These are phyloP conservation scores for Tolypocladium pustulatum DNA, from an alignment of 2,329 filamentous ascomycete genomes.

Conservation along the genomic window DNA sequence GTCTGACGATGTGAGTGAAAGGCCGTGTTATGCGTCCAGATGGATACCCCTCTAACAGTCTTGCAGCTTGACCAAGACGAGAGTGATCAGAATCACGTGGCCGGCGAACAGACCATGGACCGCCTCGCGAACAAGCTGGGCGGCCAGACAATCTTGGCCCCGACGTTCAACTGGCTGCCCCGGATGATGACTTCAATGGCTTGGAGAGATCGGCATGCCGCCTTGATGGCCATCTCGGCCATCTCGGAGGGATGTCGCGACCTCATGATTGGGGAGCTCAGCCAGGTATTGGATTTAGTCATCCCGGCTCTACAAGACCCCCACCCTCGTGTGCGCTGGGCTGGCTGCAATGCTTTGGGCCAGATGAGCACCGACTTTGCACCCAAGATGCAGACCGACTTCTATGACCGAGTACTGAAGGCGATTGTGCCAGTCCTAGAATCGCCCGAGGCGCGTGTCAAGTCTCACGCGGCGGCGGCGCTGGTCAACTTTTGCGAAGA, in stretches of 20 bases:
- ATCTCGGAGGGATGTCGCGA: conserved; percentile 97
- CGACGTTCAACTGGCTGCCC: conserved; percentile 93
- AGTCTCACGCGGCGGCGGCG: conserved; percentile 94
- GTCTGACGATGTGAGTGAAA: conserved; percentile 67
- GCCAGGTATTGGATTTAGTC: conserved; percentile 90
- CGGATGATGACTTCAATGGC: conserved; percentile 93
- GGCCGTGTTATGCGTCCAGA: background rate
- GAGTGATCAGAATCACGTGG: conserved; percentile 94
- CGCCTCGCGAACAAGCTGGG: conserved; percentile 93
- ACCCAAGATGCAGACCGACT: conserved; percentile 93
- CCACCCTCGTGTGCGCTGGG: conserved; percentile 92
- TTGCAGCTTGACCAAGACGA: conserved; percentile 79
- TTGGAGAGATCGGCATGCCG: conserved; percentile 92
- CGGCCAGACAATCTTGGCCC: conserved; percentile 81
- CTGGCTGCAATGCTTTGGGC: conserved; percentile 94
- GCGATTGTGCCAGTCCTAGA: conserved; percentile 89
- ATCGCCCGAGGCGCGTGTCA: conserved; percentile 83
- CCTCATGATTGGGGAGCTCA: conserved; percentile 87
- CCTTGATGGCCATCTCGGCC: conserved; percentile 96
- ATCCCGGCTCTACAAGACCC: conserved; percentile 81
- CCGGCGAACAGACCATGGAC: conserved; percentile 97
- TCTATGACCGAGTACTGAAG: conserved; percentile 76
- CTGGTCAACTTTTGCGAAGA: conserved; percentile 99
- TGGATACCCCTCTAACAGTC: conserved; percentile 14
- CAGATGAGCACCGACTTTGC: conserved; percentile 99